Percentiles rank a stretch among this genome's conserved stretches.
These are phyloP conservation scores for Pythium apleroticum DNA, from an alignment of 352 stramenopile species.

Conservation along the genomic window DNA sequence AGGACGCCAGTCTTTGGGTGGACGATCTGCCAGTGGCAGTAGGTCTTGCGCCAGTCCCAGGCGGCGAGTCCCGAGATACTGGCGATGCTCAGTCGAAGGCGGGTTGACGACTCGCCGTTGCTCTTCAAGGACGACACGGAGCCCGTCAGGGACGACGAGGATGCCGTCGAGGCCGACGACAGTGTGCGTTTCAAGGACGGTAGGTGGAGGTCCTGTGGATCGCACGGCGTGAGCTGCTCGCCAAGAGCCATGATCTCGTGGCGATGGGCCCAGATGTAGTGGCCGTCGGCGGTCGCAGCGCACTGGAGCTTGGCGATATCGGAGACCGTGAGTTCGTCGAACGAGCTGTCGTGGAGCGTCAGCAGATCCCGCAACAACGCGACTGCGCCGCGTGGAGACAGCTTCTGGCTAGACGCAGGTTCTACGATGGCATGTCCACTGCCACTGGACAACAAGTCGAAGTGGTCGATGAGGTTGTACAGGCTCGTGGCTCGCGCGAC, in stretches of 20 bases:
- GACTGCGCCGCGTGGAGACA: constrained; percentile 21
- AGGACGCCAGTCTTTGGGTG: not conserved
- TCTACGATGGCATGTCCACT: not conserved
- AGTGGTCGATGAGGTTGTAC: constrained; percentile 24
- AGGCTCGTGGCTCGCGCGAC: constrained; percentile 6
- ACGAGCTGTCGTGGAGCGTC: constrained; percentile 8
- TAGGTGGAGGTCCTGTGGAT: not conserved
- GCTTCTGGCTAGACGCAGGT: constrained; percentile 11
- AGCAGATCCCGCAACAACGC: constrained; percentile 26
- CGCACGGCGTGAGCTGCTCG: constrained; percentile 24
- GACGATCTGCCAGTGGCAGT: not conserved
- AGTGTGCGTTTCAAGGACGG: not conserved
- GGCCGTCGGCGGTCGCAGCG: constrained; percentile 20
- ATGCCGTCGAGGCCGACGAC: not conserved
- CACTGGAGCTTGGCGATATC: constrained; percentile 25
- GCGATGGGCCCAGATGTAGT: constrained; percentile 28
- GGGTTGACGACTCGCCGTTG: not conserved
- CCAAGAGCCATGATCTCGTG: constrained; percentile 27
- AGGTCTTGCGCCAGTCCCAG: not conserved
- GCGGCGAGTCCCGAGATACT: not conserved
- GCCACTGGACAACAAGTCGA: constrained; percentile 3
- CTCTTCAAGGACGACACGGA: not conserved
- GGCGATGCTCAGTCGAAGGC: not conserved
- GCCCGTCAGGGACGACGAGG: not conserved
- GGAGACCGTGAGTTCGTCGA: constrained; percentile 28